Evolutionary conservation across 805 yeast genomes (phyloP), one percentile per base, ranked within the genome.

Genomic region (Ogataea sp.): DNA sequence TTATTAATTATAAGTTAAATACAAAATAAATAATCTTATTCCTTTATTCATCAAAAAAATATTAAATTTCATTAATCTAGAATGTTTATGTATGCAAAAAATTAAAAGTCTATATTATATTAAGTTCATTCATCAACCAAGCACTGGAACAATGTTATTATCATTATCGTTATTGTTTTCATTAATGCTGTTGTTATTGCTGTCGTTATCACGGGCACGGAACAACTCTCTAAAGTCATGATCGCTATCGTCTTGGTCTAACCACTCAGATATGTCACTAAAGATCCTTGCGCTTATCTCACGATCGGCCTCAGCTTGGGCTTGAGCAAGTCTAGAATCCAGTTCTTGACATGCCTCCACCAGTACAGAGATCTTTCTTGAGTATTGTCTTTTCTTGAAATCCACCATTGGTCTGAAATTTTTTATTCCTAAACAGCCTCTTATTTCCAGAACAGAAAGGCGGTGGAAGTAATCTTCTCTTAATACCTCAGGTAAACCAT

Each of bases 271-370:
- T 43, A 86, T 73, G 53, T 86, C 95, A 15, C 66, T 60, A 39
- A 81, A 67, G 16, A 84, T 75, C 16, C 69, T 60, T 20, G 68
- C 64, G n/a, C 83, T 73, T 13, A 73, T 72, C 15, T 65, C 68
- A 46, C 67, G 64, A 49, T 80, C 85, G 50, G 83, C 58, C 37
- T 63, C 68, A 45, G 68, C 56, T 48, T 85, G 88, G 41, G 80
- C 81, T 36, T 71, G 65, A 42, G 73, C 66, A 64, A 86, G 68
- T 42, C 79, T 65, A 16, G 62, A 53, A 51, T 80, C 80, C 34
- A 86, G 62, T 3, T 66, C 58, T 51, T 85, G 95, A 57, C 96
- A 86, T 18, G 87, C 80, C 58, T 87, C 96, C 26, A 88, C 68
- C 30, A 87, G 56, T 5, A 88, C 69, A 2, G 75, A 66, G 15